phyloP scores from a whole-genome alignment of 2,329 filamentous ascomycete genomes.

The Beauveria sp. region DNA sequence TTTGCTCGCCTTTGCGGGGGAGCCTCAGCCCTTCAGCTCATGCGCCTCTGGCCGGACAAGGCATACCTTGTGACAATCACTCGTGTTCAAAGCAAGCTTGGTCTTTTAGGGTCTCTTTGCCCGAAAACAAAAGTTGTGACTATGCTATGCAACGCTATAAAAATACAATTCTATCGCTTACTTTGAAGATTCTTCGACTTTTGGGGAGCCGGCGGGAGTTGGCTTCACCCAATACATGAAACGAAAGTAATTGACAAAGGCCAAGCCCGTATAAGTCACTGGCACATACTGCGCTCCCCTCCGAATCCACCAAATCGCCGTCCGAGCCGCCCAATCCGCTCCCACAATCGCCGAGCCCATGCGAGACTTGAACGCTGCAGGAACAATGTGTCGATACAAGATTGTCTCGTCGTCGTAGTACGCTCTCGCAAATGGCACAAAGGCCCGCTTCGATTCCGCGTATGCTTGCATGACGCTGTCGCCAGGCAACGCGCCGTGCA shows the following conservation, averaged over 20 bases:
- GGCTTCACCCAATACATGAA: slow-evolving; percentile 13
- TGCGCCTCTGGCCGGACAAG: not conserved
- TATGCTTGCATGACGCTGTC: slow-evolving; percentile 12
- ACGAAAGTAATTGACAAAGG: slow-evolving; percentile 13
- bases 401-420: slow-evolving; percentile 12
- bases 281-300: slow-evolving; percentile 15
- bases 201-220: not conserved
- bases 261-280: slow-evolving; percentile 15
- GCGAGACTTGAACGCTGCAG: slow-evolving; percentile 12
- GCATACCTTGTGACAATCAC: too few relatives aligned
- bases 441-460: slow-evolving; percentile 13
- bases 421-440: slow-evolving; percentile 9
- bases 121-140: too few relatives aligned
- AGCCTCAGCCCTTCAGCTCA: not conserved
- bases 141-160: not conserved
- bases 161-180: not conserved
- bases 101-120: too few relatives aligned
- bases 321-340: slow-evolving; percentile 13
- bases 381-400: slow-evolving; percentile 13
- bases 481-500: slow-evolving; percentile 14
- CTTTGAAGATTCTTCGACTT: not conserved
- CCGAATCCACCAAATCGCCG: slow-evolving; percentile 14
- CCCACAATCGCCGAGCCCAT: slow-evolving; percentile 14
- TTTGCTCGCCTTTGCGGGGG: not conserved
- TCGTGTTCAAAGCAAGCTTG: too few relatives aligned